phyloP scores from a whole-genome alignment of 495 filamentous ascomycete genomes.

The Rostrohypoxylon terebratum region DNA sequence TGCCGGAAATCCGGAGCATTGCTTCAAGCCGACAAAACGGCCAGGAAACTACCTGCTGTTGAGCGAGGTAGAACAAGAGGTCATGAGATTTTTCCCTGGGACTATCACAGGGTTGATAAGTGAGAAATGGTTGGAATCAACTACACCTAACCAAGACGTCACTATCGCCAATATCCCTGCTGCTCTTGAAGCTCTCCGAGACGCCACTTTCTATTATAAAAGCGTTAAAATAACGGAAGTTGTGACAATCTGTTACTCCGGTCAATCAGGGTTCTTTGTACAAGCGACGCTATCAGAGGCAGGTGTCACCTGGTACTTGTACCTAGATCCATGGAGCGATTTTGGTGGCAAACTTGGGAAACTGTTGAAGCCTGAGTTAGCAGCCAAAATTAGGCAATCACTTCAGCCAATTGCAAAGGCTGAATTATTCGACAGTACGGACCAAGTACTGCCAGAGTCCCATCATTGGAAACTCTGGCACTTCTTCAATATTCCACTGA shows the following conservation, averaged over 20 bases:
- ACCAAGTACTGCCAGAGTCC: neutral
- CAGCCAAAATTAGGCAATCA: neutral
- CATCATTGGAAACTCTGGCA: slow-evolving; percentile 22
- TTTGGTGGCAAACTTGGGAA: slow-evolving; percentile 9
- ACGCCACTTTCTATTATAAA: slow-evolving; percentile 47
- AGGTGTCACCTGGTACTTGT: slow-evolving; percentile 49
- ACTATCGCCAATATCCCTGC: neutral
- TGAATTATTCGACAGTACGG: neutral
- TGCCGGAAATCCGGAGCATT: slow-evolving; percentile 52
- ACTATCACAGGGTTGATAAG: neutral
- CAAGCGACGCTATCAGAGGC: slow-evolving; percentile 47
- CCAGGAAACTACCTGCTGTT: slow-evolving; percentile 24
- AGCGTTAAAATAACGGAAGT: slow-evolving; percentile 51
- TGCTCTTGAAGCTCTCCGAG: slow-evolving; percentile 10
- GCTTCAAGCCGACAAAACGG: slow-evolving; percentile 17
- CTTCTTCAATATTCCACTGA: neutral
- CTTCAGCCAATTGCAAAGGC: slow-evolving; percentile 40
- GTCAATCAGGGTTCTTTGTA: slow-evolving; percentile 48
- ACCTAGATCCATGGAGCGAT: slow-evolving; percentile 44
- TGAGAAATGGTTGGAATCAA: neutral
- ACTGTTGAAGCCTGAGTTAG: neutral
- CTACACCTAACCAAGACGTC: neutral
- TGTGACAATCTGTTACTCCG: slow-evolving; percentile 50
- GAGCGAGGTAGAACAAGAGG: slow-evolving; percentile 24
- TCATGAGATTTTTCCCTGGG: slow-evolving; percentile 40